phyloP scores from a whole-genome alignment of 1,284 basidiomycete species.

The Coniferiporia weirii region DNA sequence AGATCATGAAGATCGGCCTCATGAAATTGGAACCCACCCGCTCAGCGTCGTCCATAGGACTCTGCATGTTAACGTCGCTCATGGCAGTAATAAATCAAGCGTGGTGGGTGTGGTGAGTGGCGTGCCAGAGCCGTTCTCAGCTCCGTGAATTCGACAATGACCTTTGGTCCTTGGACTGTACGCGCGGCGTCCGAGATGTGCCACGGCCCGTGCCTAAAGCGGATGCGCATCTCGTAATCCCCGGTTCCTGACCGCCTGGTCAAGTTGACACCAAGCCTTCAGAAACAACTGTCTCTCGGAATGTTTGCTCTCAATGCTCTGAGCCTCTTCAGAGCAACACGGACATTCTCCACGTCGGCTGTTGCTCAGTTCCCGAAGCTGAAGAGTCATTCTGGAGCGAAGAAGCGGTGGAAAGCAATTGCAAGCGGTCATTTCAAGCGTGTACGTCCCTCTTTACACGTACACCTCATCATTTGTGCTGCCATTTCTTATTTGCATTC shows the following conservation, averaged over 20 bases:
- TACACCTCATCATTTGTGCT: background rate
- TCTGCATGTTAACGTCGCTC: constrained; percentile 34
- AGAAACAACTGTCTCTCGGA: background rate
- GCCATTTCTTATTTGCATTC: too few relatives aligned
- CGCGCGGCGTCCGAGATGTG: background rate
- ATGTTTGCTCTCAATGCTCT: constrained; percentile 8
- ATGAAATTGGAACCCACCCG: constrained; percentile 41
- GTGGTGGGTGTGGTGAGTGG: background rate
- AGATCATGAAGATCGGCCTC: constrained; percentile 2
- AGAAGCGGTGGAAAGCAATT: constrained; percentile 73
- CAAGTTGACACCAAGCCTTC: too few relatives aligned
- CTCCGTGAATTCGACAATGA: too few relatives aligned
- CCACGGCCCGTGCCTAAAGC: background rate
- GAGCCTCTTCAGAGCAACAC: constrained; percentile 7
- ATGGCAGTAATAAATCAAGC: constrained; percentile 28
- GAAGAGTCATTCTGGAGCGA: constrained; percentile 75
- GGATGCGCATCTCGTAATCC: background rate
- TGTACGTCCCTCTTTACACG: constrained; percentile 36
- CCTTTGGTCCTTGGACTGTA: background rate
- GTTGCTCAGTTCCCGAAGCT: constrained; percentile 54
- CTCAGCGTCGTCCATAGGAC: constrained; percentile 72
- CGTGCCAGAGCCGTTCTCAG: background rate
- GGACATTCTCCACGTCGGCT: constrained; percentile 43
- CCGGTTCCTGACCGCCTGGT: too few relatives aligned
- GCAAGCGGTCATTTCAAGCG: constrained; percentile 73